Evolutionary conservation across 2,329 filamentous ascomycete genomes (phyloP), one percentile per base, ranked within the genome.

Genomic region (Calonectria crousiana): DNA sequence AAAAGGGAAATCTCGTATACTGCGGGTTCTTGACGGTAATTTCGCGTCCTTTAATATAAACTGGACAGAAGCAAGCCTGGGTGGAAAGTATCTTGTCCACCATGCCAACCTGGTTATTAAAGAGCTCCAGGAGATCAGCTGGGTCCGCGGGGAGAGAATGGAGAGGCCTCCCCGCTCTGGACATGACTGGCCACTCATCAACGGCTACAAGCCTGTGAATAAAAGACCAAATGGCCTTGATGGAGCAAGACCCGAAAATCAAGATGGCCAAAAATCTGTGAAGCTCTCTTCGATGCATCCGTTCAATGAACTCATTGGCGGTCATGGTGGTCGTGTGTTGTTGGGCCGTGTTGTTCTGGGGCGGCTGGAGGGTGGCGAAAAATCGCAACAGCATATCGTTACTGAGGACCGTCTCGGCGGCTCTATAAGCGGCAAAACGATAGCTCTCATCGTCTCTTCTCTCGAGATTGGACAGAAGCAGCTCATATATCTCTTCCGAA

Each of bases 51-150:
- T 51, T 26, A 11, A 60, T 49, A 6, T n/a, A 51, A 47, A 69
- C 52, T 8, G 52, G 67, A 6, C 67, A 69, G 36, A 69, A 69
- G 9, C 67, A 69, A 30, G 52, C 67, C 28, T 69, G 52, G 6
- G 13, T 32, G 28, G 26, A 30, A 5, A 47, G 30, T 10, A 69
- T 18, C 30, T 36, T 60, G 38, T 69, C 67, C 30, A 26, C 41
- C 38, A 53, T 69, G 14, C 34, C 38, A 11, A 11, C 14, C 13
- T 60, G 18, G 28, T 14, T 18, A 6, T 60, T 38, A n/a, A 69
- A 69, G 8, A 69, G 52, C 5, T 69, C 67, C 20, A 9, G 23
- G n/a, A 69, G 51, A 23, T 62, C 38, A 8, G 2, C 34, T 10
- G 14, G 52, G 16, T 69, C 20, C 11, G 67, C 67, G 9, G 38